Evolutionary conservation across 2,329 filamentous ascomycete species (phyloP).

Genomic region (Pestalotiopsis sp.): DNA sequence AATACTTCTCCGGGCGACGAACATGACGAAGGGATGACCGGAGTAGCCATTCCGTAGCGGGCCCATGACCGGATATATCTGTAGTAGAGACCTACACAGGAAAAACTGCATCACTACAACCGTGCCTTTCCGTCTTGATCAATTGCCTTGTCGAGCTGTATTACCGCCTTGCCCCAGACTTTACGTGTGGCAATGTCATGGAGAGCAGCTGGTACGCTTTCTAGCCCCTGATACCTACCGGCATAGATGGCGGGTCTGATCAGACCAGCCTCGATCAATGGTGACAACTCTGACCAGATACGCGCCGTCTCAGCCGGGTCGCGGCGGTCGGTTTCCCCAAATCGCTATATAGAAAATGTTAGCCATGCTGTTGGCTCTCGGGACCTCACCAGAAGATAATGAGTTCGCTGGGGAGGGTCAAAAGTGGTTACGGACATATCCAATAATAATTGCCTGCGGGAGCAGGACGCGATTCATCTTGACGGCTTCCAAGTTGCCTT

Average conservation of each 20-base stretch:
- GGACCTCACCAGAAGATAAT: neutral
- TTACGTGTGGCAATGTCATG: slow-evolving; percentile 50
- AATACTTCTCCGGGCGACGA: neutral
- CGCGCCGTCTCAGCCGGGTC: slow-evolving; percentile 46
- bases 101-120: neutral
- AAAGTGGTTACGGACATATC: slow-evolving; percentile 44
- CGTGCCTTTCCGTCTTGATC: neutral
- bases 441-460: slow-evolving; percentile 53
- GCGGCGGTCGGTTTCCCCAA: slow-evolving; percentile 55
- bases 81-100: neutral
- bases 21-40: neutral
- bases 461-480: slow-evolving; percentile 56
- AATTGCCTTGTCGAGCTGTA: slow-evolving; percentile 36
- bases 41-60: neutral
- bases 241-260: slow-evolving; percentile 54
- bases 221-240: slow-evolving; percentile 49
- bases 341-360: slow-evolving; percentile 38
- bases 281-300: slow-evolving; percentile 53
- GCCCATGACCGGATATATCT: neutral
- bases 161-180: slow-evolving; percentile 58
- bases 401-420: neutral
- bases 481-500: slow-evolving; percentile 49
- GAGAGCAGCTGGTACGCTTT: slow-evolving; percentile 50
- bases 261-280: slow-evolving; percentile 45
- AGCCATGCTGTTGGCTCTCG: neutral